phyloP scores from a whole-genome alignment of 768 basidiomycete genomes.

The Tulasnella sp. region DNA sequence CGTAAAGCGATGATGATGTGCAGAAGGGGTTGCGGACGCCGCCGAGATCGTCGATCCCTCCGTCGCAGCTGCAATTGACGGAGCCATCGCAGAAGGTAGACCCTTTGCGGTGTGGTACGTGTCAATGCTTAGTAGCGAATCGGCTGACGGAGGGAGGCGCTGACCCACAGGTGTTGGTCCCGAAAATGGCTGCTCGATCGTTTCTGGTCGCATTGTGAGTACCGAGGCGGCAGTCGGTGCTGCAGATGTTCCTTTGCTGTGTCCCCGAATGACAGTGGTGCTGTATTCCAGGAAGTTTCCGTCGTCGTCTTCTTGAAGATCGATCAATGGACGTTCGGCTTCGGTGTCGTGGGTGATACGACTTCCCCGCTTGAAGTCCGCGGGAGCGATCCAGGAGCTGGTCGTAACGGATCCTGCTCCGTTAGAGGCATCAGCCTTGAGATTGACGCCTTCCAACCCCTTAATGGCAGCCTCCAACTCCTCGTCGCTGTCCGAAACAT shows the following conservation, averaged over 20 bases:
- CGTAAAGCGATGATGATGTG: conserved; percentile 77
- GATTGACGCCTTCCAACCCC: conserved; percentile 35
- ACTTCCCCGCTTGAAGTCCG: conserved; percentile 36
- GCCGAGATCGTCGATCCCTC: conserved; percentile 60
- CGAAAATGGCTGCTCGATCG: conserved; percentile 37
- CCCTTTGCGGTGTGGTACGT: conserved; percentile 58
- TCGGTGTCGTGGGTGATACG: conserved; percentile 8
- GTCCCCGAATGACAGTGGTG: conserved; percentile 55
- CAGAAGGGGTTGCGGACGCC: conserved; percentile 31
- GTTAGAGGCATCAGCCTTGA: not conserved
- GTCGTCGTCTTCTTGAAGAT: conserved; percentile 3
- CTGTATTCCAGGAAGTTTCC: conserved; percentile 49
- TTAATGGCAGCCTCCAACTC: conserved; percentile 55
- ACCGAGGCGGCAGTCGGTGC: conserved; percentile 27
- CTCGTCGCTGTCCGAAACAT: conserved; percentile 42
- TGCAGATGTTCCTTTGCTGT: conserved; percentile 35
- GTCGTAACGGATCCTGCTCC: conserved; percentile 5
- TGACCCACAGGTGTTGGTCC: conserved; percentile 43
- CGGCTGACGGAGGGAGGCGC: conserved; percentile 33
- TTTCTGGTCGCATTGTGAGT: conserved; percentile 35
- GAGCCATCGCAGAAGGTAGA: conserved; percentile 26
- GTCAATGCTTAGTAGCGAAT: conserved; percentile 38
- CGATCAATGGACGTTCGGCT: conserved; percentile 14
- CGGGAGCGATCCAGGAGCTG: conserved; percentile 21
- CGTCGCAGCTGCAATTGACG: conserved; percentile 50